Evolutionary conservation across 441 rosid genomes (phyloP).

Genomic region (Gossypium davidsonii): DNA sequence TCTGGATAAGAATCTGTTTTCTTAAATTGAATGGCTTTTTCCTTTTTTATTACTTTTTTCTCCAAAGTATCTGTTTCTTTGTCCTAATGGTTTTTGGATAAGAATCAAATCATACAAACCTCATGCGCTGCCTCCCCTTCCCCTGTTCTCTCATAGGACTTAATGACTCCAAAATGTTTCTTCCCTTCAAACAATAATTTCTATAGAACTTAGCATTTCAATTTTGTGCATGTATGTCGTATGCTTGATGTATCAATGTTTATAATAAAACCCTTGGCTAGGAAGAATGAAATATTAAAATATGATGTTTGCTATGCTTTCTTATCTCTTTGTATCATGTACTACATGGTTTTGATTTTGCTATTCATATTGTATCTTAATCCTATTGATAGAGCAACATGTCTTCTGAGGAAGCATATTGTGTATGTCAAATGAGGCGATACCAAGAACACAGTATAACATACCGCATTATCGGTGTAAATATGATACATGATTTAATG

Average conservation of each 20-base stretch:
- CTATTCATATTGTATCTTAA: neutral
- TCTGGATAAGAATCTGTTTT: neutral
- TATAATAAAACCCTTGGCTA: neutral
- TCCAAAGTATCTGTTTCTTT: neutral
- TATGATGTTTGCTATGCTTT: neutral
- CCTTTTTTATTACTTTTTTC: neutral
- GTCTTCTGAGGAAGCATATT: neutral
- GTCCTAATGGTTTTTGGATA: neutral
- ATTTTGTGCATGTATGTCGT: neutral
- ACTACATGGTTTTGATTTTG: neutral
- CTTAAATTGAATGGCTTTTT: neutral
- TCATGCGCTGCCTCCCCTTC: neutral
- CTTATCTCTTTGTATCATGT: neutral
- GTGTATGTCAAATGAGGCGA: neutral
- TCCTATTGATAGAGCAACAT: neutral
- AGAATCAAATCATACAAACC: neutral
- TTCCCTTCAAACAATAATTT: neutral
- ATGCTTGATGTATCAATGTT: neutral
- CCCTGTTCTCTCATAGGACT: neutral
- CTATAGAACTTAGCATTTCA: neutral
- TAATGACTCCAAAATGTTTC: neutral
- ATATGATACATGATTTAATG: neutral
- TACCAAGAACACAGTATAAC: neutral
- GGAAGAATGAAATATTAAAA: neutral
- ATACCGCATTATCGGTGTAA: neutral